Evolutionary conservation across 2,329 filamentous ascomycete species (phyloP).

Genomic region (Aureobasidium lini): DNA sequence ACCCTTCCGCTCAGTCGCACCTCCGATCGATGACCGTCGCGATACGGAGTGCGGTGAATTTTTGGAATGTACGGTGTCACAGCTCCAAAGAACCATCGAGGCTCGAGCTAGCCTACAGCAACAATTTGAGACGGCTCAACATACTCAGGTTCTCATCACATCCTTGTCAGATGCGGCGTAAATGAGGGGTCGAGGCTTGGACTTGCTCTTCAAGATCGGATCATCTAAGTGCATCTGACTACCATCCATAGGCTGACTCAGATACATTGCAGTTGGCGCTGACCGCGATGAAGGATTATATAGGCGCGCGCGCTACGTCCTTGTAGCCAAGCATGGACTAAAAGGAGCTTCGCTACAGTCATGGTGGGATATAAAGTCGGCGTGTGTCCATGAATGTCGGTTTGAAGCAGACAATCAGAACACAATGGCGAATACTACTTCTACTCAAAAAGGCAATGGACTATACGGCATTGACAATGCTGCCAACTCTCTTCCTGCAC

Average conservation of each 20-base stretch:
- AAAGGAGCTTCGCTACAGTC: neutral
- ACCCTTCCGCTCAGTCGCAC: too few relatives aligned
- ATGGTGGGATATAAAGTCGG: neutral
- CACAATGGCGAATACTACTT: too few relatives aligned
- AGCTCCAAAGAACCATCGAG: neutral
- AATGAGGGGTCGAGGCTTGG: constrained; percentile 1
- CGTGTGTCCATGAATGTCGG: neutral
- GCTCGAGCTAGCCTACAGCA: neutral
- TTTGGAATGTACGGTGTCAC: too few relatives aligned
- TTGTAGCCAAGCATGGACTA: neutral
- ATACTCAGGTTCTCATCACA: neutral
- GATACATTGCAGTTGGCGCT: too few relatives aligned
- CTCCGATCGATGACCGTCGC: too few relatives aligned
- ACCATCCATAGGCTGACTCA: neutral
- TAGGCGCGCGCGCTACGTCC: neutral
- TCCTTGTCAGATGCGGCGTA: neutral
- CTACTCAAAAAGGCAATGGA: neutral
- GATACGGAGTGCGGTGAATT: too few relatives aligned
- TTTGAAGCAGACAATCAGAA: neutral
- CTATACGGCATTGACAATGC: neutral
- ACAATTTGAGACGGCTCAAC: neutral
- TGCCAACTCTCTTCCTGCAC: neutral
- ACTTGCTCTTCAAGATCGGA: neutral
- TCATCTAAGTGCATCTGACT: neutral
- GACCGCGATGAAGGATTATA: neutral